These are phyloP conservation scores for Lactuca saligna DNA, from an alignment of 129 eudicot species.

Conservation along the genomic window DNA sequence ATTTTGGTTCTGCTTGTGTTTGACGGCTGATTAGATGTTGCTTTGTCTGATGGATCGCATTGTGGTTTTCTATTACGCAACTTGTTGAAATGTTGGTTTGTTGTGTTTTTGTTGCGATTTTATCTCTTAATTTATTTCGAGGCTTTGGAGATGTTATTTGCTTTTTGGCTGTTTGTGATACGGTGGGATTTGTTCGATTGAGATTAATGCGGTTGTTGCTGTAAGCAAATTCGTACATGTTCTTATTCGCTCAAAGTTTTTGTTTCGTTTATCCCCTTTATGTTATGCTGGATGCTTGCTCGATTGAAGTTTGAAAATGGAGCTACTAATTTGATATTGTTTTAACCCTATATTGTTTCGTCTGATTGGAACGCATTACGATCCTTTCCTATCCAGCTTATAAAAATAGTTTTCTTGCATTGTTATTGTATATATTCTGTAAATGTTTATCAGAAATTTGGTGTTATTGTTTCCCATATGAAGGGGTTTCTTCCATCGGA, in stretches of 20 bases:
- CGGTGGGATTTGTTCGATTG: constrained; percentile 25
- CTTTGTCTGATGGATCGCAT: constrained; percentile 46
- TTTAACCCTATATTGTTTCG: constrained; percentile 19
- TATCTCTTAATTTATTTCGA: not conserved
- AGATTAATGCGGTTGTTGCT: constrained; percentile 32
- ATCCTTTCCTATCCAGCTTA: not conserved
- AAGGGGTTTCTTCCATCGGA: constrained; percentile 18
- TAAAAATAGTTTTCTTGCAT: constrained; percentile 8
- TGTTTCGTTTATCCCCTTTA: constrained; percentile 13
- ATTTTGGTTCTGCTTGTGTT: constrained; percentile 13
- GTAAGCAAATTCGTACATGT: not conserved
- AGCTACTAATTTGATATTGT: constrained; percentile 25
- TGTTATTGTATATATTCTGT: not conserved
- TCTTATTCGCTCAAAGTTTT: constrained; percentile 18
- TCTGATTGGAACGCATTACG: constrained; percentile 45
- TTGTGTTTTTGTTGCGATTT: constrained; percentile 16
- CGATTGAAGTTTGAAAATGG: not conserved
- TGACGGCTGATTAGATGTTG: constrained; percentile 25
- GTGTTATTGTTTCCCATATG: constrained; percentile 8
- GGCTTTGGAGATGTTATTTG: not conserved
- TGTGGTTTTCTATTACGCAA: constrained; percentile 20
- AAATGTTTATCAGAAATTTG: constrained; percentile 5
- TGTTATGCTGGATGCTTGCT: constrained; percentile 9
- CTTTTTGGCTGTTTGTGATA: constrained; percentile 23
- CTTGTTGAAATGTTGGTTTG: constrained; percentile 19